Evolutionary conservation across 352 stramenopile genomes (phyloP).

Genomic region (Pythium scleroteichum): DNA sequence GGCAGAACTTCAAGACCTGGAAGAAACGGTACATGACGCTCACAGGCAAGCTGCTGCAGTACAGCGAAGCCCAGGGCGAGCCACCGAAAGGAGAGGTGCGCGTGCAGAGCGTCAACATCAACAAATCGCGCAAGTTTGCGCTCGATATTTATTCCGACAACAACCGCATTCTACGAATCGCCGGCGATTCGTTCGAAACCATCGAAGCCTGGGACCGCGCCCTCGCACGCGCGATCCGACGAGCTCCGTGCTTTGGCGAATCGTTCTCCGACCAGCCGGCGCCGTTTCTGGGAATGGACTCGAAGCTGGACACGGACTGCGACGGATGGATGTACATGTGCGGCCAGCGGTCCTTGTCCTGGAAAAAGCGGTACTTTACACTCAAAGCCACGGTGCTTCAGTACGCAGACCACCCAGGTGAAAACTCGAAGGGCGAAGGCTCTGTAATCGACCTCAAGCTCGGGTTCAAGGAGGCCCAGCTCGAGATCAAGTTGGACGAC

Average conservation of each 20-base stretch:
- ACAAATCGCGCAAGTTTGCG: slow-evolving; percentile 57
- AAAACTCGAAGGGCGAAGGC: slow-evolving; percentile 60
- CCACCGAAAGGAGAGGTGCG: slow-evolving; percentile 60
- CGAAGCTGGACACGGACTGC: slow-evolving; percentile 50
- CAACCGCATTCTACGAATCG: slow-evolving; percentile 77
- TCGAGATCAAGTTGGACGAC: slow-evolving; percentile 70
- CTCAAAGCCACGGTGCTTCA: slow-evolving; percentile 58
- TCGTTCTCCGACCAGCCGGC: slow-evolving; percentile 54
- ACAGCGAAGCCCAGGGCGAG: slow-evolving; percentile 54
- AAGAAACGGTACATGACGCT: slow-evolving; percentile 84
- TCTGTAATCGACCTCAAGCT: slow-evolving; percentile 63
- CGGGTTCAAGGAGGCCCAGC: slow-evolving; percentile 39
- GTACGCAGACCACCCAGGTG: slow-evolving; percentile 63
- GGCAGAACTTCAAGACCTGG: slow-evolving; percentile 89
- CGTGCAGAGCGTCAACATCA: slow-evolving; percentile 77
- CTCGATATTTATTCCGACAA: slow-evolving; percentile 82
- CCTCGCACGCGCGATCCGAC: slow-evolving; percentile 45
- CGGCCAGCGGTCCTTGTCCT: slow-evolving; percentile 54
- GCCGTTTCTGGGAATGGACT: slow-evolving; percentile 63
- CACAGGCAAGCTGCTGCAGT: slow-evolving; percentile 57
- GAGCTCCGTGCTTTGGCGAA: slow-evolving; percentile 65
- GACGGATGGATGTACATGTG: slow-evolving; percentile 80
- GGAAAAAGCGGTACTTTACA: slow-evolving; percentile 78
- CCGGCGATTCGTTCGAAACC: slow-evolving; percentile 61
- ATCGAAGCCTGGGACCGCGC: slow-evolving; percentile 79